These are phyloP conservation scores for Globisporangium paddicum DNA, from an alignment of 352 stramenopile species.

Conservation along the genomic window DNA sequence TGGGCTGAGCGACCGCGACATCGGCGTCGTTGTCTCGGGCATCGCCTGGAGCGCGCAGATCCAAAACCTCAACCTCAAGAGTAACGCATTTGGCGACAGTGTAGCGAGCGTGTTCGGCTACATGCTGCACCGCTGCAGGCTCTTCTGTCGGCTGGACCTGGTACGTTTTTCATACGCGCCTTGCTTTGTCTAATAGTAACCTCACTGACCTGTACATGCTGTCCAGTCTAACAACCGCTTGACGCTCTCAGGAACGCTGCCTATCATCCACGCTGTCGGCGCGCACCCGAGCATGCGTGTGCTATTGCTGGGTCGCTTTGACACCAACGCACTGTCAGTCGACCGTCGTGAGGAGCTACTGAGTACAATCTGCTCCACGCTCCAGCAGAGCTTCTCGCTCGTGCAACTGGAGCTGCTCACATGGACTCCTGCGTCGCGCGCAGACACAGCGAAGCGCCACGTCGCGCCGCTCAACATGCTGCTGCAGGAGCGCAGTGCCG, in stretches of 20 bases:
- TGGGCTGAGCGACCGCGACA: constrained; percentile 24
- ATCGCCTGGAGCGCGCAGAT: constrained; percentile 33
- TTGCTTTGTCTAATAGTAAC: too few relatives aligned
- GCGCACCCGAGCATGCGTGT: constrained; percentile 22
- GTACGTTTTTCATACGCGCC: constrained; percentile 12
- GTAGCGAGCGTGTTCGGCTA: constrained; percentile 23
- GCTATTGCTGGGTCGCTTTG: constrained; percentile 28
- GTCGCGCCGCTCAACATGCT: constrained; percentile 17
- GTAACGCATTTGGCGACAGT: constrained; percentile 31
- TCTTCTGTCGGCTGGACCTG: constrained; percentile 30
- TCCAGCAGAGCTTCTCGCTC: constrained; percentile 24
- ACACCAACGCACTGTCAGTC: neutral
- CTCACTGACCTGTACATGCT: neutral
- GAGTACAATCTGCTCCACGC: constrained; percentile 6
- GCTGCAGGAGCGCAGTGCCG: constrained; percentile 5
- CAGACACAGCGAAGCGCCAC: constrained; percentile 7
- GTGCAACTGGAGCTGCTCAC: constrained; percentile 22
- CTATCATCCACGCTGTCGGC: constrained; percentile 13
- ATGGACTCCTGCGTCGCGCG: neutral
- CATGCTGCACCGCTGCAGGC: constrained; percentile 30
- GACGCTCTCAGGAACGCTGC: constrained; percentile 20
- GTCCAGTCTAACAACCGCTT: constrained; percentile 31
- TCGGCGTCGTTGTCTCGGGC: constrained; percentile 34
- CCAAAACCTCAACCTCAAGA: constrained; percentile 27
- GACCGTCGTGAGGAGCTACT: constrained; percentile 6